A percentile compares a stretch with the other conserved stretches of the same genome.
phyloP scores from a whole-genome alignment of 1,284 basidiomycete genomes.

The Erythrobasidium hasegawianum region DNA sequence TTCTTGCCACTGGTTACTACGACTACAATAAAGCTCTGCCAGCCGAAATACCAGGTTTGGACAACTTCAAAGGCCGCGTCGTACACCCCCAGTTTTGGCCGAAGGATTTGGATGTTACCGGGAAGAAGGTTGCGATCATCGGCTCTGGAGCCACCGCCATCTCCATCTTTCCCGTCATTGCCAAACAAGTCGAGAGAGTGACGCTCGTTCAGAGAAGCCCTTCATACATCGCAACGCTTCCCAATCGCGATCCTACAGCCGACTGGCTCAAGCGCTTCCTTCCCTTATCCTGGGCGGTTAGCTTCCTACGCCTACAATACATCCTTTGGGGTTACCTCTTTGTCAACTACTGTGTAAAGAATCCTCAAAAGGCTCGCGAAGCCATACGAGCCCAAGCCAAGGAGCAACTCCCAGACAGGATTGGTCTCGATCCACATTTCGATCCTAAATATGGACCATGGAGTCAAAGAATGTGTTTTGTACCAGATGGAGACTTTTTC shows the following conservation, averaged over 20 bases:
- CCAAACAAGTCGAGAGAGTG: slow-evolving; percentile 42
- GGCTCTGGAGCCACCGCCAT: slow-evolving; percentile 48
- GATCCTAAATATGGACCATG: slow-evolving; percentile 48
- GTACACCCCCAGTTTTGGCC: slow-evolving; percentile 47
- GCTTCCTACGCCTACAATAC: slow-evolving; percentile 39
- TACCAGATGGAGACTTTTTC: slow-evolving; percentile 49
- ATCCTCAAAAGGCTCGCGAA: slow-evolving; percentile 42
- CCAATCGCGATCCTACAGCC: slow-evolving; percentile 42
- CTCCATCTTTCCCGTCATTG: slow-evolving; percentile 46
- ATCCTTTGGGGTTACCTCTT: slow-evolving; percentile 44
- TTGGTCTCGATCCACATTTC: slow-evolving; percentile 48
- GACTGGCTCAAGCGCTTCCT: slow-evolving; percentile 43
- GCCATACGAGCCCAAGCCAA: slow-evolving; percentile 40
- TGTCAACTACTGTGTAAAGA: slow-evolving; percentile 45
- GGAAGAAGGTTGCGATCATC: slow-evolving; percentile 47
- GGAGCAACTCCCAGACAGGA: slow-evolving; percentile 41
- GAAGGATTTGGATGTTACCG: slow-evolving; percentile 42
- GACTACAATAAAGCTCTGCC: slow-evolving; percentile 44
- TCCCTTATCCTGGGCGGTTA: slow-evolving; percentile 37
- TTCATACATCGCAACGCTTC: slow-evolving; percentile 45
- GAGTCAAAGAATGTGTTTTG: slow-evolving; percentile 47
- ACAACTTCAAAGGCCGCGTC: slow-evolving; percentile 46
- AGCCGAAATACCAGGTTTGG: slow-evolving; percentile 44
- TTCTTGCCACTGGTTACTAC: slow-evolving; percentile 44
- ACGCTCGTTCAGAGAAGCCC: slow-evolving; percentile 48